These are phyloP conservation scores for Verticillium albo-atrum DNA, from an alignment of 2,329 filamentous ascomycete species.

Conservation along the genomic window DNA sequence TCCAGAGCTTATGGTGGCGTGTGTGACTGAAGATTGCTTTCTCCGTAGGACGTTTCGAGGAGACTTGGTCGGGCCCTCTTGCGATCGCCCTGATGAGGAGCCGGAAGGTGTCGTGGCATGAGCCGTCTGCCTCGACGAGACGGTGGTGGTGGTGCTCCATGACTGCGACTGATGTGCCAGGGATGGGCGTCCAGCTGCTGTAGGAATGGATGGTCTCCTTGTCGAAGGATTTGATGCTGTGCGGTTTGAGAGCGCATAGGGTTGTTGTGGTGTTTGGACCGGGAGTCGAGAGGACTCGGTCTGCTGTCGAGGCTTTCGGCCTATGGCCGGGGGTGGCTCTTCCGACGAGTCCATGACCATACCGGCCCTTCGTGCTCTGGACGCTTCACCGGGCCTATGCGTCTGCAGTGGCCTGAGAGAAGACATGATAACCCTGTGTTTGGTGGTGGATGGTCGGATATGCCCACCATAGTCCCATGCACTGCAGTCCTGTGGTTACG, in stretches of 20 bases:
- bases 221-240: slow-evolving; percentile 29
- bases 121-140: slow-evolving; percentile 23
- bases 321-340: slow-evolving; percentile 7
- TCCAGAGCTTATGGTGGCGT: slow-evolving; percentile 26
- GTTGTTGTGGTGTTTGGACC: slow-evolving; percentile 10
- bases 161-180: slow-evolving; percentile 38
- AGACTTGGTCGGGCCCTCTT: slow-evolving; percentile 24
- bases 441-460: neutral
- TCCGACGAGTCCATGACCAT: slow-evolving; percentile 13
- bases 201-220: slow-evolving; percentile 20
- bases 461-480: neutral
- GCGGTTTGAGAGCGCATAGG: slow-evolving; percentile 23
- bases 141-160: slow-evolving; percentile 31
- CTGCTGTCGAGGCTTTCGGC: slow-evolving; percentile 6
- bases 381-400: slow-evolving; percentile 31
- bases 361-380: slow-evolving; percentile 20
- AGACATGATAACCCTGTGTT: neutral
- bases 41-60: slow-evolving; percentile 41
- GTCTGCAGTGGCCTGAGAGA: slow-evolving; percentile 19
- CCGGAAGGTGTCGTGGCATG: slow-evolving; percentile 23
- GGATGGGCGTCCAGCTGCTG: slow-evolving; percentile 24
- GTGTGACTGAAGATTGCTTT: slow-evolving; percentile 43
- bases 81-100: slow-evolving; percentile 26
- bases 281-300: slow-evolving; percentile 5
- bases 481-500: neutral